A percentile compares a stretch with the other conserved stretches of the same genome.
Conservation (phyloP, 306 rosid genomes). For the Astragalus membranaceus region DNA sequence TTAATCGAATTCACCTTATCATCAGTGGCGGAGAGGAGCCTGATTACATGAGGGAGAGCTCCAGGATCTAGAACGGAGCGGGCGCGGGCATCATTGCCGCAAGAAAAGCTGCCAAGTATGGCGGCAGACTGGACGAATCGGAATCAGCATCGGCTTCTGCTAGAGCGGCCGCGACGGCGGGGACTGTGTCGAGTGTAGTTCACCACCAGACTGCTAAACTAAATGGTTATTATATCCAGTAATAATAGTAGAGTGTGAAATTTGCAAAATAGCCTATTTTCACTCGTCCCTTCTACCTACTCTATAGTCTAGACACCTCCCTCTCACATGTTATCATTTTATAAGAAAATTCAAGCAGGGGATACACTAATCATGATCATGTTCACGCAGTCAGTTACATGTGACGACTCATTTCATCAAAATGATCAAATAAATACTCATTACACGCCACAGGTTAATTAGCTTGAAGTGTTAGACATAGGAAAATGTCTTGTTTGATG, state of each 20-base stretch:
- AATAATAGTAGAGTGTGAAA: no score
- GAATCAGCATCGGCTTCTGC: no score
- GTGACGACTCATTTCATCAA: neutral
- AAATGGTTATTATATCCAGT: no score
- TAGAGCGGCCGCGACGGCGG: no score
- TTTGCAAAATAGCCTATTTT: no score
- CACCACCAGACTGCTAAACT: no score
- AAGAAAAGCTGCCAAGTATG: conserved; percentile 79
- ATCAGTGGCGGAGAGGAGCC: conserved; percentile 53
- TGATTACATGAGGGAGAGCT: conserved; percentile 49
- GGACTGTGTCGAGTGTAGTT: no score
- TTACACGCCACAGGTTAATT: neutral
- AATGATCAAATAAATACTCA: neutral
- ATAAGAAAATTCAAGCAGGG: neutral
- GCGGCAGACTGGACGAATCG: conserved; percentile 16
- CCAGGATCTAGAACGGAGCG: conserved; percentile 76
- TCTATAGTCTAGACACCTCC: no score
- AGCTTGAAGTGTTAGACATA: neutral
- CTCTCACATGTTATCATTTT: neutral
- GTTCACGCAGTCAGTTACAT: neutral
- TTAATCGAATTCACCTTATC: conserved; percentile 51
- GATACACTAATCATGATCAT: neutral
- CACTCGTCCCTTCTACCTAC: no score
- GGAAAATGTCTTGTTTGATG: neutral
- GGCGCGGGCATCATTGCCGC: conserved; percentile 78